These are phyloP conservation scores for Parafenestella ontariensis DNA, from an alignment of 2,329 filamentous ascomycete genomes.

Conservation along the genomic window DNA sequence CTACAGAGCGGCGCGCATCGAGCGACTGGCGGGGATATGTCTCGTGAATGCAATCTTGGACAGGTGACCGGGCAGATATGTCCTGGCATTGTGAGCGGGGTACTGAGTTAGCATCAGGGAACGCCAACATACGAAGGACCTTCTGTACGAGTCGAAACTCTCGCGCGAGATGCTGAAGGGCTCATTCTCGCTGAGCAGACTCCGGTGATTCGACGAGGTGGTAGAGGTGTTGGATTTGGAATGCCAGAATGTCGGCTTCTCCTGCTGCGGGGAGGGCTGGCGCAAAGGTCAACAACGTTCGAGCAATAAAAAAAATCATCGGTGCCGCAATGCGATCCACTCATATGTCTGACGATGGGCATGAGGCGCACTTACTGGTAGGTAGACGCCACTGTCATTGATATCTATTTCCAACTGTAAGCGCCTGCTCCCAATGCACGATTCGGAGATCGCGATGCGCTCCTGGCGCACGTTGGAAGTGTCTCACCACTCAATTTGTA, in stretches of 20 bases:
- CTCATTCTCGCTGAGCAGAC: constrained; percentile 80
- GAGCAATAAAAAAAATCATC: neutral
- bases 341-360: neutral
- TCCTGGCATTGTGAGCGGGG: constrained; percentile 67
- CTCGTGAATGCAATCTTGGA: constrained; percentile 64
- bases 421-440: constrained; percentile 23
- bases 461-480: constrained; percentile 9
- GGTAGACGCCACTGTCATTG: constrained; percentile 92
- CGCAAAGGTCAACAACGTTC: constrained; percentile 29
- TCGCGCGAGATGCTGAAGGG: constrained; percentile 95
- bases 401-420: constrained; percentile 69
- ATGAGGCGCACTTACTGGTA: constrained; percentile 71
- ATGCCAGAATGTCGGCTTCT: constrained; percentile 82
- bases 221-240: constrained; percentile 57
- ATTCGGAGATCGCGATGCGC: constrained; percentile 6
- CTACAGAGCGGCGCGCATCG: constrained; percentile 76
- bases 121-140: constrained; percentile 81
- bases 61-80: constrained; percentile 84
- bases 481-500: constrained; percentile 61
- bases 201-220: constrained; percentile 64
- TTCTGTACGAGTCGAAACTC: constrained; percentile 94
- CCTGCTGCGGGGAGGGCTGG: constrained; percentile 80
- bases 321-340: constrained; percentile 5
- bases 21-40: constrained; percentile 59
- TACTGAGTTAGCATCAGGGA: neutral